phyloP scores from a whole-genome alignment of 139 green algal genomes.

The Deuterostichococcus epilithicus region DNA sequence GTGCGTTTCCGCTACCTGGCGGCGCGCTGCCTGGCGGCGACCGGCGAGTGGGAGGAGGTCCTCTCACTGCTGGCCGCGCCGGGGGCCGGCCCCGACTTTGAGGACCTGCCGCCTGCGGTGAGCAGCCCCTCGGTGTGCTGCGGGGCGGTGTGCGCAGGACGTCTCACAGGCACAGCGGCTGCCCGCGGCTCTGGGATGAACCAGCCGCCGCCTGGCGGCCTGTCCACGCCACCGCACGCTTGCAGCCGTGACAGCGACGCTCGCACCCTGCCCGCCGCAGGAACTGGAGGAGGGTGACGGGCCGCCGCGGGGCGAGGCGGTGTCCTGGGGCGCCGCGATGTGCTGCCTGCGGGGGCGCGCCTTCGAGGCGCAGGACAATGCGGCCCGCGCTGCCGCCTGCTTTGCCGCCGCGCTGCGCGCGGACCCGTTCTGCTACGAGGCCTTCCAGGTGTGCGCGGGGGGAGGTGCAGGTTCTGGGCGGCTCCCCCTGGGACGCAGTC shows the following conservation, averaged over 20 bases:
- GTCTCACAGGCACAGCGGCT: too few relatives aligned
- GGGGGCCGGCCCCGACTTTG: not conserved
- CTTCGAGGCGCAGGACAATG: constrained; percentile 85
- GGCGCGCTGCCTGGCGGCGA: constrained; percentile 64
- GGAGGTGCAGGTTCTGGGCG: not conserved
- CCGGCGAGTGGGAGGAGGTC: constrained; percentile 87
- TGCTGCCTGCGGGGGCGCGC: constrained; percentile 74
- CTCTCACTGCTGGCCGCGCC: constrained; percentile 62
- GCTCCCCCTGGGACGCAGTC: too few relatives aligned
- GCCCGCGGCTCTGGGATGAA: too few relatives aligned
- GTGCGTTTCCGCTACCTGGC: constrained; percentile 69
- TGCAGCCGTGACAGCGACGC: too few relatives aligned
- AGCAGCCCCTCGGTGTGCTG: too few relatives aligned
- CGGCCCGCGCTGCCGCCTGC: constrained; percentile 43
- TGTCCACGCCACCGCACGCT: too few relatives aligned
- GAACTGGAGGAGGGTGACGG: constrained; percentile 3
- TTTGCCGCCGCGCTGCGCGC: constrained; percentile 55
- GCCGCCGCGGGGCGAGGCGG: constrained; percentile 9
- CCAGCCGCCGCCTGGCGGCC: too few relatives aligned
- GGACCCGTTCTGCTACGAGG: constrained; percentile 93
- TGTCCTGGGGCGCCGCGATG: constrained; percentile 46
- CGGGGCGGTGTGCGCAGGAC: too few relatives aligned
- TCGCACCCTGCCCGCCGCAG: too few relatives aligned
- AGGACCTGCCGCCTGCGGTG: not conserved
- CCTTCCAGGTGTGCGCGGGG: constrained; percentile 55